A percentile compares a stretch with the other conserved stretches of the same genome.
Conservation (phyloP, 2,329 filamentous ascomycete genomes). For the Acarospora socialis region DNA sequence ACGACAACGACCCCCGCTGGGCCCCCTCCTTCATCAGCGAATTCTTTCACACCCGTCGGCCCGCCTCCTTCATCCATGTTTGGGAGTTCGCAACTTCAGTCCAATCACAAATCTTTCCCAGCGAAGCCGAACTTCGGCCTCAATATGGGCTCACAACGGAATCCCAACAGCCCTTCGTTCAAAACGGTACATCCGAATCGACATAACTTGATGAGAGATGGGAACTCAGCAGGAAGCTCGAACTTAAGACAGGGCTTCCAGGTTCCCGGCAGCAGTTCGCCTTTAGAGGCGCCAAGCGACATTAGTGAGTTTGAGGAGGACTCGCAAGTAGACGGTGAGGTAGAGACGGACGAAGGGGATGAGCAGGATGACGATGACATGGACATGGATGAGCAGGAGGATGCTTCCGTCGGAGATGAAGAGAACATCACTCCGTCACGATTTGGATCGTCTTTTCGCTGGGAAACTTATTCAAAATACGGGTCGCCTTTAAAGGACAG, state of each 20-base stretch:
- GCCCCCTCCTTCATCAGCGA: constrained; percentile 36
- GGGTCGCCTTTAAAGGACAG: too few relatives aligned
- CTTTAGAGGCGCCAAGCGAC: too few relatives aligned
- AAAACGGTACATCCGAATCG: background rate
- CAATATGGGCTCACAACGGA: background rate
- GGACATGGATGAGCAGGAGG: constrained; percentile 16
- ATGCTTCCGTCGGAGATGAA: constrained; percentile 19
- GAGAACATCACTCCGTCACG: too few relatives aligned
- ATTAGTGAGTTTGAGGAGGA: constrained; percentile 21
- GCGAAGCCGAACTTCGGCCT: constrained; percentile 10
- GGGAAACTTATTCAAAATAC: too few relatives aligned
- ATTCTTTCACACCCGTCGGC: constrained; percentile 43
- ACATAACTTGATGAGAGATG: too few relatives aligned
- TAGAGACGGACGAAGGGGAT: constrained; percentile 25
- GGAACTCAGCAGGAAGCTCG: too few relatives aligned
- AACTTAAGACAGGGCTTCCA: constrained; percentile 10
- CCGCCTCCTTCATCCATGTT: constrained; percentile 39
- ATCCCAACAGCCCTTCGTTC: background rate
- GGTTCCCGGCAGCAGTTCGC: constrained; percentile 25
- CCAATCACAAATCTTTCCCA: constrained; percentile 25
- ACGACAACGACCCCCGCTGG: constrained; percentile 45
- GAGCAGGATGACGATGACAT: constrained; percentile 28
- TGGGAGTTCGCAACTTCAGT: constrained; percentile 35
- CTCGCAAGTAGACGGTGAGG: constrained; percentile 17
- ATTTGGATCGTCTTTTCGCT: background rate